Conservation (phyloP, 2,329 filamentous ascomycete species). For the Pezicula neosporulosa region DNA sequence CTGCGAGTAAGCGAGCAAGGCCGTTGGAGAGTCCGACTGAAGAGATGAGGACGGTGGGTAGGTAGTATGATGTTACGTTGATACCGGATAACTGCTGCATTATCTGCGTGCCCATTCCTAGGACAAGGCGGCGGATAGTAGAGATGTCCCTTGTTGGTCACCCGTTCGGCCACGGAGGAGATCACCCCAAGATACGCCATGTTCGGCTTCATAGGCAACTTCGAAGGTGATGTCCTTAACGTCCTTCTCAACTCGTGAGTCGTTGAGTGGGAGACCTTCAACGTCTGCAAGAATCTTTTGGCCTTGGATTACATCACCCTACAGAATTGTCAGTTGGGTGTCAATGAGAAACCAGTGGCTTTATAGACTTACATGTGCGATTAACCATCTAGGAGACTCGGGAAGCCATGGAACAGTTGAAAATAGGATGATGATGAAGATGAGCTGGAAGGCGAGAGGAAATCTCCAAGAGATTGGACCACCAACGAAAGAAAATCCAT, state of each 20-base stretch:
- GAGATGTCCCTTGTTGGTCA: slow-evolving; percentile 39
- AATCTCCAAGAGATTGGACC: slow-evolving; percentile 49
- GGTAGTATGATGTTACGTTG: slow-evolving; percentile 34
- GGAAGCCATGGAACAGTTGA: slow-evolving; percentile 32
- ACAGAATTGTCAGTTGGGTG: no score
- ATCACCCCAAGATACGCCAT: not conserved
- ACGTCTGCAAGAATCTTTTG: no score
- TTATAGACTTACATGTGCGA: no score
- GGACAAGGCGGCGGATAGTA: slow-evolving; percentile 39
- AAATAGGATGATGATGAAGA: slow-evolving; percentile 36
- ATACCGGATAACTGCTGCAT: slow-evolving; percentile 38
- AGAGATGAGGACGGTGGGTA: slow-evolving; percentile 43
- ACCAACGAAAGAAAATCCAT: slow-evolving; percentile 48
- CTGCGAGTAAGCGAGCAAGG: slow-evolving; percentile 31
- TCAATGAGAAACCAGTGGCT: no score
- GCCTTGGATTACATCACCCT: no score
- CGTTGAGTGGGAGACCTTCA: slow-evolving; percentile 46
- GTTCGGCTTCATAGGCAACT: not conserved
- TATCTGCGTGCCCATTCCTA: slow-evolving; percentile 40
- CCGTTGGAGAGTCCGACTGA: slow-evolving; percentile 39
- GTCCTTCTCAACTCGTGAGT: slow-evolving; percentile 28
- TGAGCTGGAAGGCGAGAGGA: slow-evolving; percentile 39
- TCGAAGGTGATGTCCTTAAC: not conserved
- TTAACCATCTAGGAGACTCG: slow-evolving; percentile 31
- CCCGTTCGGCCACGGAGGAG: slow-evolving; percentile 25